A percentile compares a stretch with the other conserved stretches of the same genome.
Conservation (phyloP, 78 protist species). For the Dictyostelium firmibasis region DNA sequence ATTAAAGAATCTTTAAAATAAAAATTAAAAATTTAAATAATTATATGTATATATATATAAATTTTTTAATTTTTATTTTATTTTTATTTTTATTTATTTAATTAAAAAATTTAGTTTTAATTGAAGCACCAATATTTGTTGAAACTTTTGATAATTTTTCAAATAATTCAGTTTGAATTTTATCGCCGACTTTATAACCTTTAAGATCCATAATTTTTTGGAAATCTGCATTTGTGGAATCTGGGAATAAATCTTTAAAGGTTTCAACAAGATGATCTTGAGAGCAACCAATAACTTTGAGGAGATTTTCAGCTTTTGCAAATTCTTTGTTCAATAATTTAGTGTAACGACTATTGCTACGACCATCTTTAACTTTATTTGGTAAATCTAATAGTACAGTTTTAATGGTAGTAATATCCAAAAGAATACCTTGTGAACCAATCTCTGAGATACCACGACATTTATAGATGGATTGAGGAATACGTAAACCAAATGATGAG, state of each 20-base stretch:
- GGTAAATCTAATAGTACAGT: conserved; percentile 14
- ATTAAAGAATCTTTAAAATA: conserved; percentile 1
- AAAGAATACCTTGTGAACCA: conserved; percentile 62
- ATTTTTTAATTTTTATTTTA: background rate
- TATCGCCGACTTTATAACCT: conserved; percentile 59
- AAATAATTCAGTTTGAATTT: conserved; percentile 45
- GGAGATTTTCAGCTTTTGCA: conserved; percentile 56
- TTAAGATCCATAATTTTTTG: conserved; percentile 80
- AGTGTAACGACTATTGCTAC: conserved; percentile 43
- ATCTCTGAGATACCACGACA: conserved; percentile 68
- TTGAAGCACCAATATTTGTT: conserved; percentile 7
- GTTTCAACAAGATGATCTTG: conserved; percentile 38
- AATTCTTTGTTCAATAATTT: conserved; percentile 61
- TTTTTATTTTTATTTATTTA: background rate
- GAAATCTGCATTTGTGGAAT: conserved; percentile 35
- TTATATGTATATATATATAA: background rate
- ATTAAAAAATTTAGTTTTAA: conserved; percentile 24
- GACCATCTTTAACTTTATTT: background rate
- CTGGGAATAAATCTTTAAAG: conserved; percentile 41
- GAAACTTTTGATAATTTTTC: conserved; percentile 53
- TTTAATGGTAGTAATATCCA: conserved; percentile 64
- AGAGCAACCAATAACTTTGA: conserved; percentile 61
- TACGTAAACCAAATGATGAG: conserved; percentile 14
- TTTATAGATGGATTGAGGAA: conserved; percentile 55
- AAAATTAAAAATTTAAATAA: background rate